phyloP scores from a whole-genome alignment of 129 eudicot genomes.

The Centella asiatica region DNA sequence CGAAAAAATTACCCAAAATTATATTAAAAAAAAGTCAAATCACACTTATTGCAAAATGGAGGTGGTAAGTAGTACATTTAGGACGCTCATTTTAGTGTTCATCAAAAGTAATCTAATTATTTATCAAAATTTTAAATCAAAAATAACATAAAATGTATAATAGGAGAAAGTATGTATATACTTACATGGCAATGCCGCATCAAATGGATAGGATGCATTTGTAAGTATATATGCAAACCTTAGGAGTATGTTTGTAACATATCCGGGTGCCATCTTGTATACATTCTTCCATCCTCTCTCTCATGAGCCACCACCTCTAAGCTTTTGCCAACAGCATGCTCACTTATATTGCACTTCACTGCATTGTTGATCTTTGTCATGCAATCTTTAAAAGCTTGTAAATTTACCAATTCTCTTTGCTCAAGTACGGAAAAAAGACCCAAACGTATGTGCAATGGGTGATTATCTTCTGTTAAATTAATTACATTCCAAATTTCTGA shows the following conservation, averaged over 20 bases:
- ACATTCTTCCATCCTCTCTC: slow-evolving; percentile 92
- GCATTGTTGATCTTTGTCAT: slow-evolving; percentile 54
- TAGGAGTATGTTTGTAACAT: slow-evolving; percentile 54
- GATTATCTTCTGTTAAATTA: slow-evolving; percentile 84
- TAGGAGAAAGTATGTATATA: not conserved
- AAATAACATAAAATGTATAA: too few species aligned
- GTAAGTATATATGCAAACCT: slow-evolving; percentile 66
- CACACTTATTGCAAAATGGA: too few species aligned
- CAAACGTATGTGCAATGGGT: slow-evolving; percentile 83
- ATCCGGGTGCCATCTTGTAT: slow-evolving; percentile 78
- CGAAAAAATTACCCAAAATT: too few species aligned
- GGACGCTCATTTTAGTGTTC: too few species aligned
- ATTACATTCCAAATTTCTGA: slow-evolving; percentile 82
- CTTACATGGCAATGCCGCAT: slow-evolving; percentile 95
- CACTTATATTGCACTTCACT: slow-evolving; percentile 36
- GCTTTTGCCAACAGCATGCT: slow-evolving; percentile 46
- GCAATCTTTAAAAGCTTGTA: slow-evolving; percentile 45
- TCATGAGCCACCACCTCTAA: slow-evolving; percentile 52
- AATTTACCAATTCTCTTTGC: slow-evolving; percentile 44
- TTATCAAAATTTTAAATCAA: too few species aligned
- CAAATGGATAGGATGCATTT: slow-evolving; percentile 64
- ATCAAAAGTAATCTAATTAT: too few species aligned
- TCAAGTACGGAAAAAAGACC: slow-evolving; percentile 60
- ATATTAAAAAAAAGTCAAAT: too few species aligned
- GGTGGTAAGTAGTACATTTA: too few species aligned